phyloP scores from a whole-genome alignment of 192 early-diverging fungal genomes.

The Obelidium mucronatum region DNA sequence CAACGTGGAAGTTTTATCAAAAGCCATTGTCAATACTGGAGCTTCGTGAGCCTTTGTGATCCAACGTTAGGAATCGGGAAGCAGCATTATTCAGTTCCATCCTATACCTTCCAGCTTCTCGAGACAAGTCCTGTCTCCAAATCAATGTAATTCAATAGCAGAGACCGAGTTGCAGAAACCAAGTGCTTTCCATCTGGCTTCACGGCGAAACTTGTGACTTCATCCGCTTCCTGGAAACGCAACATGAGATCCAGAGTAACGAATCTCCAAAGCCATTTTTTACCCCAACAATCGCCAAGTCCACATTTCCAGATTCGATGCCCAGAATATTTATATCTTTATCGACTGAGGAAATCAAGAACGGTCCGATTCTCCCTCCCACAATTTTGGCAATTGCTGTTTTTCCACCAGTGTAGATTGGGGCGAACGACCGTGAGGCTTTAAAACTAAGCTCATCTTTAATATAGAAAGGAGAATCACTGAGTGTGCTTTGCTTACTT shows the following conservation, averaged over 20 bases:
- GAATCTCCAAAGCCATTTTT: too few relatives aligned
- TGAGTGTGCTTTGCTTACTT: too few relatives aligned
- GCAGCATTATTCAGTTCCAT: not conserved
- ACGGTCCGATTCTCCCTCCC: not conserved
- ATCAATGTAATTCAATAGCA: slow-evolving; percentile 83
- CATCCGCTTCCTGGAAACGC: slow-evolving; percentile 75
- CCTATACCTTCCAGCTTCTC: slow-evolving; percentile 69
- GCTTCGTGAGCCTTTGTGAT: slow-evolving; percentile 86
- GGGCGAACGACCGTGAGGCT: slow-evolving; percentile 6
- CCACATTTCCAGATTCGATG: slow-evolving; percentile 22
- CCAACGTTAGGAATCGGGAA: slow-evolving; percentile 28
- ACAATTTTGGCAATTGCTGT: not conserved
- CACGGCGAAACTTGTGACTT: slow-evolving; percentile 86
- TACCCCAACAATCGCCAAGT: slow-evolving; percentile 11
- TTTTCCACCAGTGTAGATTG: slow-evolving; percentile 26
- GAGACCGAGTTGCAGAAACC: slow-evolving; percentile 82
- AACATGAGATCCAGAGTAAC: not conserved
- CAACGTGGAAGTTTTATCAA: slow-evolving; percentile 86
- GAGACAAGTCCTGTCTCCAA: slow-evolving; percentile 62
- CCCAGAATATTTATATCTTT: slow-evolving; percentile 16
- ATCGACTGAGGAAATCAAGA: slow-evolving; percentile 9
- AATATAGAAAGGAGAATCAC: too few relatives aligned
- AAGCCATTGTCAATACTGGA: slow-evolving; percentile 91
- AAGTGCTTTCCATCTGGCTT: slow-evolving; percentile 80
- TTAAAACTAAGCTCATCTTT: slow-evolving; percentile 4